phyloP scores from a whole-genome alignment of 768 basidiomycete genomes.

The Leucocoprinus leucothites region DNA sequence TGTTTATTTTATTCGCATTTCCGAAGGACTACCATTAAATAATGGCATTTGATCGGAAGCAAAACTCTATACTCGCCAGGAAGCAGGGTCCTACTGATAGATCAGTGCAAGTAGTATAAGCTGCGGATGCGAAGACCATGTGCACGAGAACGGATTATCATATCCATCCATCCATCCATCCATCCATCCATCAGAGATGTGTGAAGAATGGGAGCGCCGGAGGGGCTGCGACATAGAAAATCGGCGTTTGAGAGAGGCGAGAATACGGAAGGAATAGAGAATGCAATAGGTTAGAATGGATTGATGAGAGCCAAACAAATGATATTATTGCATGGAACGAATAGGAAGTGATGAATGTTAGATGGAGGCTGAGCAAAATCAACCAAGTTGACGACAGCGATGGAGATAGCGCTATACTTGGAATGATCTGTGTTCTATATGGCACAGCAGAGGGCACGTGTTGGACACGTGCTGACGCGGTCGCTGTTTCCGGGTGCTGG shows the following conservation, averaged over 20 bases:
- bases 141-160: not conserved
- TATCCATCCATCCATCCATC: constrained; percentile 6
- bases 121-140: not conserved
- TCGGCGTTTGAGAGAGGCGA: not conserved
- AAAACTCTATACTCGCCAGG: not conserved
- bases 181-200: no score
- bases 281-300: not conserved
- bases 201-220: no score
- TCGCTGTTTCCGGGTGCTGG: not conserved
- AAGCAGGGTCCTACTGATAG: not conserved
- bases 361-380: constrained; percentile 14
- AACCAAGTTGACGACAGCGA: constrained; percentile 14
- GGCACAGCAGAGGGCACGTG: constrained; percentile 16
- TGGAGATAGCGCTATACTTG: constrained; percentile 16
- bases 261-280: not conserved
- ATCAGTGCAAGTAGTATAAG: not conserved
- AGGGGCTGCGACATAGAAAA: not conserved
- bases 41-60: constrained; percentile 12
- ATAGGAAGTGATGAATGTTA: not conserved
- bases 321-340: constrained; percentile 2
- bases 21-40: not conserved
- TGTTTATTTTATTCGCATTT: not conserved
- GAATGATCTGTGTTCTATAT: constrained; percentile 13
- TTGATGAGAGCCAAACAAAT: not conserved
- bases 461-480: constrained; percentile 16